Evolutionary conservation across 306 rosid genomes (phyloP).

Genomic region (Hippophae gyantsensis): DNA sequence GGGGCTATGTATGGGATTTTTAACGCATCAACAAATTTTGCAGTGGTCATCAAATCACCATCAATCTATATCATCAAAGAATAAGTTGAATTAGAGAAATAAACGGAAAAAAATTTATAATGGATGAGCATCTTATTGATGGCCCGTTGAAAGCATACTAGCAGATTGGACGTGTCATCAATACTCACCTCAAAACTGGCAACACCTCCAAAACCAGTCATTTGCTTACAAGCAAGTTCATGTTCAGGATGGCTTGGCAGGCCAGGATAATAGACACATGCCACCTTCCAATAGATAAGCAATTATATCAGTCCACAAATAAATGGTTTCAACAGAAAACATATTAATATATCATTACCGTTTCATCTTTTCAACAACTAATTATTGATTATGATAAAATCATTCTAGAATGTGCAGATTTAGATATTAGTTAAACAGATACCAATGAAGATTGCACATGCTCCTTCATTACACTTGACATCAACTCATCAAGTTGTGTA

Average conservation of each 20-base stretch:
- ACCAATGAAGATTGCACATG: not conserved
- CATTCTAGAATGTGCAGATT: not conserved
- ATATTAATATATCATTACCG: not conserved
- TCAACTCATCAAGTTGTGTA: not conserved
- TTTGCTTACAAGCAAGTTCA: conserved; percentile 79
- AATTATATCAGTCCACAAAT: conserved; percentile 15
- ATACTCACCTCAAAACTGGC: conserved; percentile 80
- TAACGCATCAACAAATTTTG: conserved; percentile 69
- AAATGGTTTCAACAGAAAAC: conserved; percentile 4
- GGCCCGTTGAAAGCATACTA: not conserved
- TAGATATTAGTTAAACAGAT: not conserved
- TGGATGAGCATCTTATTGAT: not conserved
- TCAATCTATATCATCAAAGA: conserved; percentile 48
- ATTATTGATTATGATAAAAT: not conserved
- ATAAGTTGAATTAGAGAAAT: not conserved
- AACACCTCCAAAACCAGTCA: conserved; percentile 98
- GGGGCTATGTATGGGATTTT: conserved; percentile 89
- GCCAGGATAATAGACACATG: conserved; percentile 79
- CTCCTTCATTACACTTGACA: not conserved
- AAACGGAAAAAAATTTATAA: not conserved
- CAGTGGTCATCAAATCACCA: conserved; percentile 56
- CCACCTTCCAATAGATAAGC: conserved; percentile 46
- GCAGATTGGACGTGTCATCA: not conserved
- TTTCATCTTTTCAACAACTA: not conserved
- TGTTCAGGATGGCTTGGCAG: conserved; percentile 84